Base-by-base conservation (phyloP, 1,284 basidiomycete species). In the Sporisorium reilianum region DNA sequence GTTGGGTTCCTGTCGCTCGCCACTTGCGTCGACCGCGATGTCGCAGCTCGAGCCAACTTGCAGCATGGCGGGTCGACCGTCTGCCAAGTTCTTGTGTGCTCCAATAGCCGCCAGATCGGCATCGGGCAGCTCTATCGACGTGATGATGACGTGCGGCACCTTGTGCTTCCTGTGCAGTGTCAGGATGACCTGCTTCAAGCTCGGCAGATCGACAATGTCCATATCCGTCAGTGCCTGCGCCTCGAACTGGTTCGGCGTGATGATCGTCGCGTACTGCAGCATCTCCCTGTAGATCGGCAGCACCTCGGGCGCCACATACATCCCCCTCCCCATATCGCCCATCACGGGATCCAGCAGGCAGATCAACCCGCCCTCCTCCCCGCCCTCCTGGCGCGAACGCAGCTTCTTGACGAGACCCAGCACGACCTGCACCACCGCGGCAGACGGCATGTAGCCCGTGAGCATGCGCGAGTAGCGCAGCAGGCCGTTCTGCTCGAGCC, bases 161-260 rank as follows among this genome's bases (percentile, higher is more conserved):
- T 85, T 86, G 85, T 93, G 91, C 58, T 88, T 85, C 14, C 87
- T 86, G 86, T 99, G 96, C 23, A 99, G 88, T 16, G 89, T 89
- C 9, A 85, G 85, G 32, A 99, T 86, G 1, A 93, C 93, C 0
- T 87, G 81, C 23, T 88, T 89, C 2, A 99, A 88, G 1, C 93
- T 90, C 0, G 84, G 57, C 0, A 91, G 81, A 63, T 91, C 90
- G 12, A 87, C 88, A 49, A 98, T 90, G 56, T 89, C 68, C 32
- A 65, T 50, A 1, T 62, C 77, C 0, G 72, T 70, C n/a, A 79
- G 48, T 1, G 55, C 57, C 93, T 98, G 95, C 59, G 93, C 92
- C 87, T 99, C 97, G 76, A 96, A 99, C 89, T 95, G 97, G 84
- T 99, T 99, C 0, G 96, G 96, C 0, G 96, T 95, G 74, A 97